Evolutionary conservation across 257 asterid species (phyloP).

Genomic region (Nicotiana attenuata): DNA sequence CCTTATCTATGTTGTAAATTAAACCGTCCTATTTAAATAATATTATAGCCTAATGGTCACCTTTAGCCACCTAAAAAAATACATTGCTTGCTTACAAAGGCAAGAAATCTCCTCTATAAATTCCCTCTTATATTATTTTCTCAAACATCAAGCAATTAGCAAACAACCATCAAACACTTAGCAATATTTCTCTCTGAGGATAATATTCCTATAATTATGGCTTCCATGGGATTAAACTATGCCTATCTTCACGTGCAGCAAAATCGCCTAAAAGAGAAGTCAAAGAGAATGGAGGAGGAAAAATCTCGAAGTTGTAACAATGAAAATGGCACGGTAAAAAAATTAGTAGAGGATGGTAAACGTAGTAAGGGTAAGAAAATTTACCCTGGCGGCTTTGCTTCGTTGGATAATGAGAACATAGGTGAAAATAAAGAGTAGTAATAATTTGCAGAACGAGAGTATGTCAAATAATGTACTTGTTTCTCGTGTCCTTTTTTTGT

Average conservation of each 20-base stretch:
- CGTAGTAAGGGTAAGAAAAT: slow-evolving; percentile 22
- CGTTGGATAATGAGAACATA: neutral
- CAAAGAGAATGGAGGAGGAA: slow-evolving; percentile 28
- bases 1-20: neutral
- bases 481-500: too few species aligned
- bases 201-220: slow-evolving; percentile 15
- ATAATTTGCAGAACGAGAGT: neutral
- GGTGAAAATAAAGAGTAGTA: neutral
- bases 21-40: neutral
- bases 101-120: slow-evolving; percentile 25
- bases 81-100: slow-evolving; percentile 1
- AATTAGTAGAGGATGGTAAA: slow-evolving; percentile 11
- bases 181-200: neutral
- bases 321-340: neutral
- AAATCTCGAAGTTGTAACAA: neutral
- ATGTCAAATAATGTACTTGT: neutral
- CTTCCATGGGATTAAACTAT: slow-evolving; percentile 44
- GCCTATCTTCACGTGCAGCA: slow-evolving; percentile 37
- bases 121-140: neutral
- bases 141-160: neutral
- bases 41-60: neutral
- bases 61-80: neutral
- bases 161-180: neutral
- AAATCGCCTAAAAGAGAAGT: slow-evolving; percentile 30
- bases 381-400: slow-evolving; percentile 24